These are phyloP conservation scores for Eucommia ulmoides DNA, from an alignment of 257 asterid species.

Conservation along the genomic window DNA sequence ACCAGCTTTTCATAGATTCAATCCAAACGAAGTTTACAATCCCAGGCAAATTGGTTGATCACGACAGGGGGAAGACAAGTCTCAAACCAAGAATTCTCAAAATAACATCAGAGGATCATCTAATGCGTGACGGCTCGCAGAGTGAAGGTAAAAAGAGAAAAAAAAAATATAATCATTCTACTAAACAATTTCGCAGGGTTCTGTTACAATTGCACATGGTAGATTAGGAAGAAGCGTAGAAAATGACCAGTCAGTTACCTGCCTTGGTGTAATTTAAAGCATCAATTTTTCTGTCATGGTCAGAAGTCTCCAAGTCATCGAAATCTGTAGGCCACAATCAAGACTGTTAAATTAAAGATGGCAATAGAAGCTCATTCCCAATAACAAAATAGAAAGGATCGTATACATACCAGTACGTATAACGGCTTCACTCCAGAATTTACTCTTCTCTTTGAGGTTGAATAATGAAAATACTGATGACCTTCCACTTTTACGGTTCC, in stretches of 20 bases:
- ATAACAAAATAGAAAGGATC: background rate
- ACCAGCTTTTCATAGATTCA: too few species aligned
- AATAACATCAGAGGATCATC: background rate
- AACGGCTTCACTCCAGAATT: constrained; percentile 93
- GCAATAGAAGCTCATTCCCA: background rate
- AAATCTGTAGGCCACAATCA: constrained; percentile 32
- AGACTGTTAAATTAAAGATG: background rate
- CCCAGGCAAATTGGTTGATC: too few species aligned
- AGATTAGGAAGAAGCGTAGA: constrained; percentile 9
- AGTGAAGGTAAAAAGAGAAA: background rate
- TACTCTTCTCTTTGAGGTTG: constrained; percentile 87
- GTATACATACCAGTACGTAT: constrained; percentile 51
- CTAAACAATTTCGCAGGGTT: background rate
- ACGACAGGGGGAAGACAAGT: background rate
- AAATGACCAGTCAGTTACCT: constrained; percentile 57
- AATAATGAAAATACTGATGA: constrained; percentile 81
- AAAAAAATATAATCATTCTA: background rate
- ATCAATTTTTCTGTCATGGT: constrained; percentile 25
- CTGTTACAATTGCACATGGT: background rate
- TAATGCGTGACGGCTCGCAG: too few species aligned
- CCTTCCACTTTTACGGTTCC: constrained; percentile 44
- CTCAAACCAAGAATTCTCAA: background rate
- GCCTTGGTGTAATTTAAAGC: constrained; percentile 87
- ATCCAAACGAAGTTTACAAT: too few species aligned
- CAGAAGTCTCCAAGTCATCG: constrained; percentile 69